Evolutionary conservation across 148 eudicot species (phyloP).

Genomic region (Silene conica): DNA sequence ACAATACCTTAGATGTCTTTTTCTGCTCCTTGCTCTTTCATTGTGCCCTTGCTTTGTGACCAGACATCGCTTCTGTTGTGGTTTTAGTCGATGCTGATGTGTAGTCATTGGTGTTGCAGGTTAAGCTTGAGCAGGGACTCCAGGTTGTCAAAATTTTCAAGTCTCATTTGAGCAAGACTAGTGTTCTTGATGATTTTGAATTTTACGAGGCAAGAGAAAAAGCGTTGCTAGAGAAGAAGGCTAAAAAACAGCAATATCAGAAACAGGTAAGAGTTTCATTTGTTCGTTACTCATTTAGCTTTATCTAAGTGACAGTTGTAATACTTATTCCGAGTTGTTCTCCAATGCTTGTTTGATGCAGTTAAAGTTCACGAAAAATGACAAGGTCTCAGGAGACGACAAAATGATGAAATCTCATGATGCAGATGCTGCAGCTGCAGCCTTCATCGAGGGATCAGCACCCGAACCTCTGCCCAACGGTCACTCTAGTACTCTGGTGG

Average conservation of each 20-base stretch:
- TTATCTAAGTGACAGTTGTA: too few relatives aligned
- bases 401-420: slow-evolving; percentile 16
- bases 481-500: slow-evolving; percentile 9
- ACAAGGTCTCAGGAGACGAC: slow-evolving; percentile 17
- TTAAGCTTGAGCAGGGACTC: slow-evolving; percentile 46
- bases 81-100: not conserved
- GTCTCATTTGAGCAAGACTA: slow-evolving; percentile 42
- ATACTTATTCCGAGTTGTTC: not conserved
- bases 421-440: slow-evolving; percentile 15
- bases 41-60: not conserved
- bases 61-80: not conserved
- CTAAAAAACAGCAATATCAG: slow-evolving; percentile 38
- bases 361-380: slow-evolving; percentile 13
- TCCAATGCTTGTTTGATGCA: not conserved
- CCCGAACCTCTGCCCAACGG: slow-evolving; percentile 5
- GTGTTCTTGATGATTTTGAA: slow-evolving; percentile 54
- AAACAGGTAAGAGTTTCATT: slow-evolving; percentile 30
- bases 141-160: slow-evolving; percentile 45
- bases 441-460: slow-evolving; percentile 22
- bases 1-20: not conserved
- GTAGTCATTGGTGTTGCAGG: slow-evolving; percentile 31
- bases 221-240: slow-evolving; percentile 46
- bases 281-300: not conserved
- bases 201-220: slow-evolving; percentile 49
- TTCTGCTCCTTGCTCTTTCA: not conserved